Evolutionary conservation across 306 rosid species (phyloP).

Genomic region (Hippophae rhamnoides): DNA sequence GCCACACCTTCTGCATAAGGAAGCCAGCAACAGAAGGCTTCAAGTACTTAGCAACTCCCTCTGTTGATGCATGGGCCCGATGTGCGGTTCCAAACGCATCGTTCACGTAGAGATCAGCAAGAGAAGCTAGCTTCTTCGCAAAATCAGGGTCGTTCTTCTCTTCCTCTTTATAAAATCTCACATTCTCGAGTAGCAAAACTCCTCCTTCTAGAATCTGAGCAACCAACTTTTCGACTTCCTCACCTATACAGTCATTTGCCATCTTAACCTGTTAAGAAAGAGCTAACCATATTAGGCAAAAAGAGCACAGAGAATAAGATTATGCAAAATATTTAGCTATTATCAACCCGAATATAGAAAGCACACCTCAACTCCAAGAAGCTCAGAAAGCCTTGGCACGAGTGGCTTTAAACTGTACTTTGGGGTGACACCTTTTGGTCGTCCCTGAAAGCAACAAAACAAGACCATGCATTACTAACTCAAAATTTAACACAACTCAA

Average conservation of each 20-base stretch:
- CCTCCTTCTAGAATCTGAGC: constrained; percentile 75
- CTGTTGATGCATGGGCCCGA: constrained; percentile 94
- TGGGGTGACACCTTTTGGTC: constrained; percentile 95
- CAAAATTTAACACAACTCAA: background rate
- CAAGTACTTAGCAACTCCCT: constrained; percentile 80
- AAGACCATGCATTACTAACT: background rate
- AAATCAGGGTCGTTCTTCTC: constrained; percentile 95
- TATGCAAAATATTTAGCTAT: background rate
- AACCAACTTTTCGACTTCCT: constrained; percentile 75
- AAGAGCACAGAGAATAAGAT: background rate
- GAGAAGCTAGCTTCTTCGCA: constrained; percentile 84
- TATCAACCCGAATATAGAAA: background rate
- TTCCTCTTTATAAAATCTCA: constrained; percentile 86
- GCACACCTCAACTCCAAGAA: constrained; percentile 58
- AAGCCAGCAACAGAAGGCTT: constrained; percentile 91
- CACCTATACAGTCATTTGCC: constrained; percentile 66
- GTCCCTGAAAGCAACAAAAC: constrained; percentile 52
- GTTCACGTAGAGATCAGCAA: constrained; percentile 85
- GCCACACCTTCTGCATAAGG: constrained; percentile 83
- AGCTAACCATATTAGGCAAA: constrained; percentile 1
- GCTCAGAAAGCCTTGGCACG: constrained; percentile 79
- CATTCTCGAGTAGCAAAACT: constrained; percentile 88
- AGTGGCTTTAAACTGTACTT: constrained; percentile 91
- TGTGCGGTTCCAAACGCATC: constrained; percentile 98
- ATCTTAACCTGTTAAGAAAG: constrained; percentile 44